A percentile compares a stretch with the other conserved stretches of the same genome.
These are phyloP conservation scores for Narthecium ossifragum DNA, from an alignment of 106 monocot species.

Conservation along the genomic window DNA sequence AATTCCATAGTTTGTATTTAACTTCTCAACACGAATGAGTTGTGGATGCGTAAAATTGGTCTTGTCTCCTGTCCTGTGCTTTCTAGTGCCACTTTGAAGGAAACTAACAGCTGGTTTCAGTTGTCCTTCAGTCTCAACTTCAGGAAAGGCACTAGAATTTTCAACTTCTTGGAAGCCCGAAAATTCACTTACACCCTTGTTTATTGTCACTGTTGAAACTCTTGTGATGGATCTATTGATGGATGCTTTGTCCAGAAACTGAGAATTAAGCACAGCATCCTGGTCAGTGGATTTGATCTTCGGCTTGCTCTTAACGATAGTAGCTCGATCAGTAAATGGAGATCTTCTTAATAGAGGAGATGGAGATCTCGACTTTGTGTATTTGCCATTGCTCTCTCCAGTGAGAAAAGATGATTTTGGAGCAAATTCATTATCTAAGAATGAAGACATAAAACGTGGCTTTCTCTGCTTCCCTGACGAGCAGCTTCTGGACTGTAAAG, in stretches of 20 bases:
- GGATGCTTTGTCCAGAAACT: slow-evolving; percentile 11
- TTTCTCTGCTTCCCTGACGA: slow-evolving; percentile 44
- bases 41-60: neutral
- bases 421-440: slow-evolving; percentile 12
- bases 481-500: slow-evolving; percentile 22
- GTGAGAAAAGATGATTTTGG: slow-evolving; percentile 14
- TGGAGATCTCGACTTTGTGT: slow-evolving; percentile 16
- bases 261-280: neutral
- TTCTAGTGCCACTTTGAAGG: neutral
- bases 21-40: neutral
- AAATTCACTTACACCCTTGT: slow-evolving; percentile 10
- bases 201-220: slow-evolving; percentile 1
- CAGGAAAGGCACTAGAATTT: slow-evolving; percentile 10
- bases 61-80: slow-evolving; percentile 3
- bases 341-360: slow-evolving; percentile 28
- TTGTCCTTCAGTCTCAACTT: slow-evolving; percentile 14
- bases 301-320: slow-evolving; percentile 14
- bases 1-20: neutral
- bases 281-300: slow-evolving; percentile 10
- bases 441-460: slow-evolving; percentile 8
- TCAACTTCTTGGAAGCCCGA: slow-evolving; percentile 11
- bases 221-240: neutral
- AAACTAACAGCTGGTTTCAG: slow-evolving; percentile 1
- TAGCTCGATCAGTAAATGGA: slow-evolving; percentile 22
- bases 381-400: slow-evolving; percentile 4